phyloP scores from a whole-genome alignment of 108 stramenopile genomes.

The Nitzschia sp. region DNA sequence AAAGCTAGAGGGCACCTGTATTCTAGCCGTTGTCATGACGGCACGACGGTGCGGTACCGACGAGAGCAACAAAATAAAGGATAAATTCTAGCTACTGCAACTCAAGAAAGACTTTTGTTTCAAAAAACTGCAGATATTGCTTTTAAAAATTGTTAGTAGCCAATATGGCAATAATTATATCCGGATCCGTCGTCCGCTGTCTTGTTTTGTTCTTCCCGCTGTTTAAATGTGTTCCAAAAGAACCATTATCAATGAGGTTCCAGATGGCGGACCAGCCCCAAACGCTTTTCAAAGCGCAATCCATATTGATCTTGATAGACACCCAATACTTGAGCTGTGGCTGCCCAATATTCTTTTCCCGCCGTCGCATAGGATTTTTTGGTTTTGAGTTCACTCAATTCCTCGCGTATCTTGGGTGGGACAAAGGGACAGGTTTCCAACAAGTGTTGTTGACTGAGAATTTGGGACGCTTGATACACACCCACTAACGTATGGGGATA shows the following conservation, averaged over 20 bases:
- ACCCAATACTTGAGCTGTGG: slow-evolving; percentile 18
- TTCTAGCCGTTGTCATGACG: no score
- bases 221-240: no score
- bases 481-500: slow-evolving; percentile 27
- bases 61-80: no score
- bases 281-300: slow-evolving; percentile 30
- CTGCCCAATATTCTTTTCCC: slow-evolving; percentile 30
- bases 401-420: neutral
- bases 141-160: no score
- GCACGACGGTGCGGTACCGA: no score
- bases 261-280: slow-evolving; percentile 2
- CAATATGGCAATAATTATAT: no score
- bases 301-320: slow-evolving; percentile 29
- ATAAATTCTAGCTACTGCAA: no score
- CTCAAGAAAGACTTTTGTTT: no score
- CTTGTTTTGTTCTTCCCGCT: no score
- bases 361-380: slow-evolving; percentile 10
- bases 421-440: slow-evolving; percentile 18
- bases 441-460: slow-evolving; percentile 34
- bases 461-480: slow-evolving; percentile 51
- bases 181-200: no score
- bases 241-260: slow-evolving; percentile 1
- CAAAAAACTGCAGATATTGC: no score
- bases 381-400: slow-evolving; percentile 4
- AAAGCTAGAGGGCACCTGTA: no score